A percentile compares a stretch with the other conserved stretches of the same genome.
These are phyloP conservation scores for Wickerhamomyces sp. DNA, from an alignment of 1,139 yeast species.

Conservation along the genomic window DNA sequence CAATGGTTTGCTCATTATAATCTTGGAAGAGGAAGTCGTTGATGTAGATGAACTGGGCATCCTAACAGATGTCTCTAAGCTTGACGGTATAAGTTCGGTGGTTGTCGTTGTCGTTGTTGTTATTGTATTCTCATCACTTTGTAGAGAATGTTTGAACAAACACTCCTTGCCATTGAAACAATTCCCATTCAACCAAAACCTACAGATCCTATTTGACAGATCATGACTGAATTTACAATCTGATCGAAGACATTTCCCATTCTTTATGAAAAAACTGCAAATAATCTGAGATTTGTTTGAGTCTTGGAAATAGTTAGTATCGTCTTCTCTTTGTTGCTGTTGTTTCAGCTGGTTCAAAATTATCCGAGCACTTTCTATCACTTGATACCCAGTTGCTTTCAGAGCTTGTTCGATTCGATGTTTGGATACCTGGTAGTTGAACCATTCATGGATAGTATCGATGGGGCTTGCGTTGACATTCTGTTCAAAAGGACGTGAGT, in stretches of 20 bases:
- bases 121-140: background rate
- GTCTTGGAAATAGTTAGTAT: conserved; percentile 6
- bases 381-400: conserved; percentile 19
- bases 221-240: conserved; percentile 42
- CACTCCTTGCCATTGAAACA: conserved; percentile 37
- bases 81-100: too few species aligned
- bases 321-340: background rate
- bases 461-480: conserved; percentile 17
- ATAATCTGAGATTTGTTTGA: conserved; percentile 24
- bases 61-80: too few species aligned
- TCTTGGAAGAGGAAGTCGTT: too few species aligned
- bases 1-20: conserved; percentile 19
- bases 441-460: conserved; percentile 16
- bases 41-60: too few species aligned
- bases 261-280: conserved; percentile 33
- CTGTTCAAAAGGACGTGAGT: conserved; percentile 8
- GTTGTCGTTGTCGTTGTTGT: background rate
- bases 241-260: conserved; percentile 35
- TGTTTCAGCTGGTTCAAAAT: conserved; percentile 18
- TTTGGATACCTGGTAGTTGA: conserved; percentile 15
- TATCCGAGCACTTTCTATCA: conserved; percentile 18
- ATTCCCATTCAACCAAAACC: conserved; percentile 38
- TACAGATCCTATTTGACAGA: conserved; percentile 32
- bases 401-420: conserved; percentile 20
- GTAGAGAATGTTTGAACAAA: conserved; percentile 30